Evolutionary conservation across 345 rosid genomes (phyloP), one percentile per base, ranked within the genome.

Genomic region (Populus deltoides): DNA sequence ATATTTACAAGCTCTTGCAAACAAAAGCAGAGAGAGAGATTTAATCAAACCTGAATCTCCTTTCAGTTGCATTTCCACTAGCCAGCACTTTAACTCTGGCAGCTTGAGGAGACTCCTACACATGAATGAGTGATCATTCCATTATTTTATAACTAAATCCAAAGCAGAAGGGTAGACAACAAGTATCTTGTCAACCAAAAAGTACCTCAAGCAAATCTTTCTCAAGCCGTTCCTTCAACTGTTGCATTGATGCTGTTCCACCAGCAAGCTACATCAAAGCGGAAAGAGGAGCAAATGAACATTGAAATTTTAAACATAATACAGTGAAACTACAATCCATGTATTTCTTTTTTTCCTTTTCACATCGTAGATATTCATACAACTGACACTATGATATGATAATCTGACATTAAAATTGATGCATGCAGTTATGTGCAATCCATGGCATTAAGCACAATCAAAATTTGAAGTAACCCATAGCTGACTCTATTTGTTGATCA

Each of bases 181-280:
- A 36, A 69, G 38, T 7, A 33, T 63, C 2, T 17, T 39, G 22
- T 66, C 36, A 31, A 68, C 3, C 38, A 61, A 53, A 81, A 66
- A 66, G 57, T 81, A 95, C 99, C 94, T 95, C 99, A 11, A 93
- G 83, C 90, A 95, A 87, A 81, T 95, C 99, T 86, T 95, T 95
- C 86, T 95, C 99, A 36, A 95, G 98, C 43, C 98, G 97, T 81
- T 95, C 99, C 90, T 95, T 95, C 87, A 93, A 77, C 81, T 95
- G 99, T 86, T 95, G 99, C 98, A 95, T 95, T 22, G 99, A 93
- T 83, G 99, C 92, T 41, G 99, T 95, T 78, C 99, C 99, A 82
- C 99, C 99, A 81, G 98, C 93, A 83, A 95, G 97, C 99, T 95
- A 83, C n/a, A 81, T 77, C 76, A 47, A 53, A 63, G 13, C 66